Percentiles rank a stretch among this genome's conserved stretches.
Evolutionary conservation across 192 early-diverging fungal species (phyloP).

Genomic region (Coemansia aciculifera): DNA sequence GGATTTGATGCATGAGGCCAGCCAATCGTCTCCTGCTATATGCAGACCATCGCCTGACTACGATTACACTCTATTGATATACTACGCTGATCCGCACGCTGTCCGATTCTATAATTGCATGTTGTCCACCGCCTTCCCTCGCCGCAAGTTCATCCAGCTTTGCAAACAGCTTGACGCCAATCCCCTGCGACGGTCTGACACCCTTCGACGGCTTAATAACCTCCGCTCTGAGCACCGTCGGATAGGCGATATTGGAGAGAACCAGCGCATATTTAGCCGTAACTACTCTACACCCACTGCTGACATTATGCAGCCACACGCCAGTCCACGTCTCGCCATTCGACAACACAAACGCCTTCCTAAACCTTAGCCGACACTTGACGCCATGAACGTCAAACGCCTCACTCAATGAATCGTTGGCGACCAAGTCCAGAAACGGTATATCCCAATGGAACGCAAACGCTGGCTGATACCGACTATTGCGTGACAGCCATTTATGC

Average conservation of each 20-base stretch:
- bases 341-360: slow-evolving; percentile 14
- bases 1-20: background rate
- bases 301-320: slow-evolving; percentile 36
- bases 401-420: slow-evolving; percentile 21
- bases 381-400: slow-evolving; percentile 25
- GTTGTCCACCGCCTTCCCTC: background rate
- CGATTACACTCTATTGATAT: background rate
- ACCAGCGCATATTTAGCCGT: slow-evolving; percentile 21
- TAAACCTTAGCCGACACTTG: slow-evolving; percentile 24
- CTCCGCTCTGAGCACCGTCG: slow-evolving; percentile 15
- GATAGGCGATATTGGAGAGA: slow-evolving; percentile 24
- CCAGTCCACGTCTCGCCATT: slow-evolving; percentile 36
- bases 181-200: slow-evolving; percentile 29
- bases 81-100: slow-evolving; percentile 12
- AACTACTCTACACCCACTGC: slow-evolving; percentile 15
- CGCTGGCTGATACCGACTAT: background rate
- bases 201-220: slow-evolving; percentile 22
- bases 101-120: slow-evolving; percentile 9
- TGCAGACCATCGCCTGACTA: background rate
- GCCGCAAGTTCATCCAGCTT: slow-evolving; percentile 2
- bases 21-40: background rate
- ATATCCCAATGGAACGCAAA: slow-evolving; percentile 30
- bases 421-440: background rate
- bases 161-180: slow-evolving; percentile 28
- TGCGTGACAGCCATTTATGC: slow-evolving; percentile 17